Base-by-base conservation (phyloP, 2,329 filamentous ascomycete species). In the Hypoxylon sp. region DNA sequence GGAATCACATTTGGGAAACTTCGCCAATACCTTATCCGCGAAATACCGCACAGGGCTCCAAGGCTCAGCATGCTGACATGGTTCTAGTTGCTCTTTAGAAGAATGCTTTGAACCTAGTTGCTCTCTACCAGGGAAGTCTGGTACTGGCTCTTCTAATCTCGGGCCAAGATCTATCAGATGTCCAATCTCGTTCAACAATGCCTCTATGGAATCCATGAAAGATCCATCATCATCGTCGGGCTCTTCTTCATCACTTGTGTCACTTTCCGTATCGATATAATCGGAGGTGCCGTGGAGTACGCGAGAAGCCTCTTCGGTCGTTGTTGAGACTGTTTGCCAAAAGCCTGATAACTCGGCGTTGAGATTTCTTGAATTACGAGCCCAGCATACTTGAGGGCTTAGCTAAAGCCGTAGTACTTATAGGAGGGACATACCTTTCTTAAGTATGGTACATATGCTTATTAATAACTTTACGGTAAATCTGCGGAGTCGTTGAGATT, bases 111-210 rank as follows among this genome's bases (percentile, higher is more conserved):
- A 3, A 22, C 26, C n/a, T 11, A 11, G 42, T 35, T 48, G 17
- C 26, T 39, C 46, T 17, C 22, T 10, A 3, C 19, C 26, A 29
- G 3, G 8, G 17, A 4, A 11, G n/a, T 60, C 63, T 17, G 29
- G 55, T 33, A 61, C 39, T 6, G 55, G 55, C 17, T 60, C 42
- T 31, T 66, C 50, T 19, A 66, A 29, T 19, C 48, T 54, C 24
- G 63, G 55, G 9, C 50, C 55, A 35, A 66, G 55, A 6, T 66
- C 63, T 5, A 37, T 1, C n/a, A 66, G 26, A 50, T 29, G 4
- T 42, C 33, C 63, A 35, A 66, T 46, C 13, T 60, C 55, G 5
- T n/a, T 13, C 13, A 50, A 19, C 50, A 66, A 31, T 29, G 39
- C 17, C 5, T 60, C 42, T 37, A 17, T 29, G 9, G 44, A 11